Conservation (phyloP, 2,329 filamentous ascomycete genomes). For the Ascochyta clinopodiicola region DNA sequence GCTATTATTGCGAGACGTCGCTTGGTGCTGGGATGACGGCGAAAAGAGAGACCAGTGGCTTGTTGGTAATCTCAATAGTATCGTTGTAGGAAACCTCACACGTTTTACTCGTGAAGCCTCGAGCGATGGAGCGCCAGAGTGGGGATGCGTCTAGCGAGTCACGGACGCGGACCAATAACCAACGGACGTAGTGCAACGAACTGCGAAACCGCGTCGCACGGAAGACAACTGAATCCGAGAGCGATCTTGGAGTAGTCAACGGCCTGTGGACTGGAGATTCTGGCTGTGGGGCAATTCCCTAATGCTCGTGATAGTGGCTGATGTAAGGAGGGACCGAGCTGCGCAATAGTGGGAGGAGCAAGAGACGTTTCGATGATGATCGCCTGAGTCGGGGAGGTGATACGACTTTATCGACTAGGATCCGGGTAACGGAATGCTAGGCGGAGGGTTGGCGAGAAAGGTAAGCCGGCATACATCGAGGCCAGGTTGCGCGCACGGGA, state of each 20-base stretch:
- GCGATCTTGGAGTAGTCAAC: constrained; percentile 23
- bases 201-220: constrained; percentile 33
- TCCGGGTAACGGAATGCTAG: constrained; percentile 40
- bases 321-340: constrained; percentile 25
- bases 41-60: constrained; percentile 16
- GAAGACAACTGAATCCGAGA: constrained; percentile 26
- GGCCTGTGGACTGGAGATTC: constrained; percentile 13
- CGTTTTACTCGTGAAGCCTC: constrained; percentile 34
- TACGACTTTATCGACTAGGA: constrained; percentile 44
- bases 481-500: constrained; percentile 40
- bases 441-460: constrained; percentile 29
- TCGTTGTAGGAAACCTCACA: constrained; percentile 30
- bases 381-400: constrained; percentile 44
- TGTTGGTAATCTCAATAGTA: constrained; percentile 15
- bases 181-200: constrained; percentile 37
- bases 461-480: constrained; percentile 24
- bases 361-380: constrained; percentile 38
- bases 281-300: constrained; percentile 16
- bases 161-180: constrained; percentile 35
- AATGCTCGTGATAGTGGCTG: constrained; percentile 26
- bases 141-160: constrained; percentile 46
- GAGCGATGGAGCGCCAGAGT: constrained; percentile 43
- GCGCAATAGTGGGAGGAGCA: constrained; percentile 33
- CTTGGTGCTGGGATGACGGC: constrained; percentile 11
- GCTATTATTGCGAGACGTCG: background rate